These are phyloP conservation scores for Adansonia rubrostipa DNA, from an alignment of 441 rosid genomes.

Conservation along the genomic window DNA sequence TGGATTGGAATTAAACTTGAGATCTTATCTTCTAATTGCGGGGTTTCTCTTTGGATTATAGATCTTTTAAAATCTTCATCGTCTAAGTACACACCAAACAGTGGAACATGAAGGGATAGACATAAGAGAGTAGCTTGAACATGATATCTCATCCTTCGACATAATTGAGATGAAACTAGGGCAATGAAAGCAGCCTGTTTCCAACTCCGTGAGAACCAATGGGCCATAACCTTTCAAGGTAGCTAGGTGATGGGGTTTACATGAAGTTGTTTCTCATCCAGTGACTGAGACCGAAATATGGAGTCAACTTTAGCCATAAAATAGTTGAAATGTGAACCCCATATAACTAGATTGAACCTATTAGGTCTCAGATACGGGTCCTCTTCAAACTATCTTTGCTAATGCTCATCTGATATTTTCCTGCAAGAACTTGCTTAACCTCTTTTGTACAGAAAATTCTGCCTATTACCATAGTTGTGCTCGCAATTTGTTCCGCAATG, in stretches of 20 bases:
- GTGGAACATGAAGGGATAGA: not conserved
- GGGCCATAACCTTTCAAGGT: constrained; percentile 27
- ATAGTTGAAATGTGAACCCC: not conserved
- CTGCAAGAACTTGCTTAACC: too few species aligned
- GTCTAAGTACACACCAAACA: not conserved
- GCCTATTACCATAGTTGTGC: too few species aligned
- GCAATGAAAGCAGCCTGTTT: constrained; percentile 23
- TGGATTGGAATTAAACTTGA: not conserved
- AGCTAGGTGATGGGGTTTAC: constrained; percentile 14
- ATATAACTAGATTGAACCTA: not conserved
- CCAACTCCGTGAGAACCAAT: constrained; percentile 11
- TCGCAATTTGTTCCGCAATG: too few species aligned
- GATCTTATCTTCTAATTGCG: not conserved
- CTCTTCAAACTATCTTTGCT: not conserved
- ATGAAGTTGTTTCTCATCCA: constrained; percentile 14
- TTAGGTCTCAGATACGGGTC: not conserved
- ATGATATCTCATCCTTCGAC: constrained; percentile 9
- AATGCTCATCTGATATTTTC: not conserved
- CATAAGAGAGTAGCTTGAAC: not conserved
- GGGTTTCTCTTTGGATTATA: not conserved
- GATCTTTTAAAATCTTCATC: not conserved
- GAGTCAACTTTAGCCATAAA: not conserved
- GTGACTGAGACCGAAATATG: constrained; percentile 21
- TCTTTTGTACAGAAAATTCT: too few species aligned
- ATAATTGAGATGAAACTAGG: constrained; percentile 21